Evolutionary conservation across 257 asterid species (phyloP).

Genomic region (Fraxinus pennsylvanica): DNA sequence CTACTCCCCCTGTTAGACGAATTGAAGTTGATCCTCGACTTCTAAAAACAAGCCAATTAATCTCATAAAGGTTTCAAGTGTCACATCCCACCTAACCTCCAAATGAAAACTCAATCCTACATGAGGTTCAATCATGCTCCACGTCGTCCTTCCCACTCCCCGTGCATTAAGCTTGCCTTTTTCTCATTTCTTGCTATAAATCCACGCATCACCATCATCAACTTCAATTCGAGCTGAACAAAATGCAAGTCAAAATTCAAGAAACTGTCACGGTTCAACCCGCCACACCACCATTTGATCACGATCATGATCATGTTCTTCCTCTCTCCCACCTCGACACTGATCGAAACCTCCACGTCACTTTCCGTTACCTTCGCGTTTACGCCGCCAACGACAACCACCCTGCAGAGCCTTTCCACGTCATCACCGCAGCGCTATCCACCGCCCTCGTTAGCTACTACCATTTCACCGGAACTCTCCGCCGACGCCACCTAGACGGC

Average conservation of each 20-base stretch:
- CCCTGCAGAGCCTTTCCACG: constrained; percentile 48
- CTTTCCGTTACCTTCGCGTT: constrained; percentile 80
- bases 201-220: background rate
- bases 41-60: no score
- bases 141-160: constrained; percentile 26
- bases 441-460: constrained; percentile 60
- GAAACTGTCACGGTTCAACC: constrained; percentile 58
- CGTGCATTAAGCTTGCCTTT: background rate
- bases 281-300: constrained; percentile 38
- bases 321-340: constrained; percentile 88
- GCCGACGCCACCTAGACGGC: constrained; percentile 42
- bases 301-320: constrained; percentile 53
- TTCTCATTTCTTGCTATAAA: background rate
- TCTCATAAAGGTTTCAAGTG: no score
- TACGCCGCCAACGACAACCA: constrained; percentile 38
- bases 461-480: constrained; percentile 58
- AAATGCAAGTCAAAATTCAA: constrained; percentile 43
- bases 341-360: constrained; percentile 67
- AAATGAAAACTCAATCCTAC: background rate
- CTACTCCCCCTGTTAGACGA: constrained; percentile 1
- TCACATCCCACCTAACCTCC: background rate
- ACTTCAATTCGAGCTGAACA: background rate
- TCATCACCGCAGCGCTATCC: constrained; percentile 68
- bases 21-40: background rate
- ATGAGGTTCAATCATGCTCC: constrained; percentile 27